Evolutionary conservation across 2,329 filamentous ascomycete genomes (phyloP), one percentile per base, ranked within the genome.

Genomic region (Cadophora malorum): DNA sequence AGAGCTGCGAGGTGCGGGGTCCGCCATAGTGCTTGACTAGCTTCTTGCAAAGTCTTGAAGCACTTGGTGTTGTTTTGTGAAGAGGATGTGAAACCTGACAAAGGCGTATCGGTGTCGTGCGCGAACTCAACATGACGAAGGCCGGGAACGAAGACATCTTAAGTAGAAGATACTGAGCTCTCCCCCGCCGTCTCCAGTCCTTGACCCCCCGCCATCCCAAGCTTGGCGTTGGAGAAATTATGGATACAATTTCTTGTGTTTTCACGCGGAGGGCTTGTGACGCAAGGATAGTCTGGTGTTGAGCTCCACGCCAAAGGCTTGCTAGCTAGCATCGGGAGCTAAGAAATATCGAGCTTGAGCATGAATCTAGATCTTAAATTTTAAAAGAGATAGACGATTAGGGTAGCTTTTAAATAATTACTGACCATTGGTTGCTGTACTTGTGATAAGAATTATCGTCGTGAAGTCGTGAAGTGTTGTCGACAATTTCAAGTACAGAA

Each of bases 221-320:
- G 33, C 59, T 62, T 62, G 41, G 59, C 59, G 59, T 31, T 62
- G 59, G 59, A 33, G 25, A 50, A 62, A 62, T n/a, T 31, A 49
- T 62, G 59, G 59, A 62, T 21, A 33, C 38, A 4, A n/a, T 62
- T 55, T 50, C 59, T 62, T 62, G 41, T 62, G 41, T 50, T 50
- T 35, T 62, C 21, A 12, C 38, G 9, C 6, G 23, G 19, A 49
- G 21, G 38, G 38, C 25, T 38, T 33, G 59, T 50, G 41, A 62
- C 59, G 41, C 59, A 45, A 31, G 38, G 35, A 47, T 19, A 28
- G 23, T 28, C 14, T 41, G 35, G 14, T 41, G 28, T 58, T 38
- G 33, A 60, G 21, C 56, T 31, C 19, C 19, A 19, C 35, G 35
- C 31, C 33, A 59, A 62, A 19, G 59, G 23, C 35, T 3, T 41